phyloP scores from a whole-genome alignment of 2,329 filamentous ascomycete genomes.

The Trichoderma semiorbis region DNA sequence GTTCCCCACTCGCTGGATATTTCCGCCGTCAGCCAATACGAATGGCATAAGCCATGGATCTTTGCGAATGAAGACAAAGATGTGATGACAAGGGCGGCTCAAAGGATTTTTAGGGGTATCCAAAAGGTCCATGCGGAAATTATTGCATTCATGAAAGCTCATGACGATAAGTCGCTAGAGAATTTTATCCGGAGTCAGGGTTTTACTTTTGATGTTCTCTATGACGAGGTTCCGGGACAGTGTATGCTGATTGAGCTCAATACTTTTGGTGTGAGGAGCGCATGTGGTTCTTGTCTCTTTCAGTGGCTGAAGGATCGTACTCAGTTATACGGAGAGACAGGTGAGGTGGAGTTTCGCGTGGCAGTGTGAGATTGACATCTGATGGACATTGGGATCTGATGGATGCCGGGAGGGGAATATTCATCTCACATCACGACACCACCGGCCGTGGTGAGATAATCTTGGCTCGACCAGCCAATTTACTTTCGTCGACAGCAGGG shows the following conservation, averaged over 20 bases:
- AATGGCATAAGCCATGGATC: constrained; percentile 37
- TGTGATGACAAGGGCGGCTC: constrained; percentile 19
- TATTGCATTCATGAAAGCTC: constrained; percentile 15
- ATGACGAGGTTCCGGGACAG: constrained; percentile 28
- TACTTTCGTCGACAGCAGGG: background rate
- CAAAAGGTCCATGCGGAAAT: background rate
- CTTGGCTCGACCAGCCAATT: background rate
- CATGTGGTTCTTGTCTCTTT: constrained; percentile 45
- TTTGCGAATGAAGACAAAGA: constrained; percentile 20
- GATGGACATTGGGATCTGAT: background rate
- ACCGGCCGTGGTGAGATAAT: background rate
- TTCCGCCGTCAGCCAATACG: constrained; percentile 40
- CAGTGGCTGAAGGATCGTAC: constrained; percentile 41
- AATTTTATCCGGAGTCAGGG: constrained; percentile 35
- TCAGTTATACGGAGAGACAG: constrained; percentile 34
- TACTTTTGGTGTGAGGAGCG: constrained; percentile 41
- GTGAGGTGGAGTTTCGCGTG: constrained; percentile 32
- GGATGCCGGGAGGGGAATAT: background rate
- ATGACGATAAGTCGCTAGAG: constrained; percentile 25
- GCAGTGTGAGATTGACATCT: background rate
- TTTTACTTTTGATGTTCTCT: constrained; percentile 43
- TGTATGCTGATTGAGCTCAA: constrained; percentile 43
- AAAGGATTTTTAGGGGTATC: constrained; percentile 1
- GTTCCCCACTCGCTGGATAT: constrained; percentile 31
- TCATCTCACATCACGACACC: background rate